phyloP scores from a whole-genome alignment of 1,139 yeast species.

The Taiozyma sp. region DNA sequence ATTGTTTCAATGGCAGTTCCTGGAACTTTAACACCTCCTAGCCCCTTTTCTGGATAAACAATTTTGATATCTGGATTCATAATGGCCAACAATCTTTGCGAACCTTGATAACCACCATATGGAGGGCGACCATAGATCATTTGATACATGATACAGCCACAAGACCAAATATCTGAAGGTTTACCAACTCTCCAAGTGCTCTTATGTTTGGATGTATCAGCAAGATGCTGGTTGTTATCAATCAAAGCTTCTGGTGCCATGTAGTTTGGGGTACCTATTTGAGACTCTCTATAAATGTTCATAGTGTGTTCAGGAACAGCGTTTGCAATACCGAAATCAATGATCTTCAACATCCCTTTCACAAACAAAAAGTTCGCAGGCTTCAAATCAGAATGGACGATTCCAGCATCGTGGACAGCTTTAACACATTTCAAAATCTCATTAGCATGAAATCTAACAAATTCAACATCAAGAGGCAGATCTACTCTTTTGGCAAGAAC shows the following conservation, averaged over 20 bases:
- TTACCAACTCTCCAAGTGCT: constrained; percentile 84
- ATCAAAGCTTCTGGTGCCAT: constrained; percentile 97
- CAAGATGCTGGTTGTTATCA: constrained; percentile 31
- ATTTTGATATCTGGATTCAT: constrained; percentile 82
- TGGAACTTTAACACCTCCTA: constrained; percentile 64
- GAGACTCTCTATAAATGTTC: constrained; percentile 84
- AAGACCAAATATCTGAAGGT: constrained; percentile 97
- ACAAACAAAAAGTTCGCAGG: constrained; percentile 94
- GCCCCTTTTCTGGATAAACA: constrained; percentile 57
- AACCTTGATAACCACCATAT: constrained; percentile 74
- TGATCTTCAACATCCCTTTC: constrained; percentile 76
- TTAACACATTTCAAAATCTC: constrained; percentile 81
- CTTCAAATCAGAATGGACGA: constrained; percentile 91
- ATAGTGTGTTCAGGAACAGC: constrained; percentile 91
- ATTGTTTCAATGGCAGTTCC: constrained; percentile 65
- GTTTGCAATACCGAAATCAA: constrained; percentile 95
- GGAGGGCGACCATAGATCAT: constrained; percentile 95
- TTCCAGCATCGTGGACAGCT: constrained; percentile 82
- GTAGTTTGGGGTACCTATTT: constrained; percentile 93
- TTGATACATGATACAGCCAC: constrained; percentile 94
- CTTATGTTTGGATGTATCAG: constrained; percentile 23
- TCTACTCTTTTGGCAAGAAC: constrained; percentile 58
- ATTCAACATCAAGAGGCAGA: constrained; percentile 60
- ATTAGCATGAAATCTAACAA: constrained; percentile 74
- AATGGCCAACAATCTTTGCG: constrained; percentile 77